Conservation (phyloP, 306 rosid genomes). For the Purshia tridentata region DNA sequence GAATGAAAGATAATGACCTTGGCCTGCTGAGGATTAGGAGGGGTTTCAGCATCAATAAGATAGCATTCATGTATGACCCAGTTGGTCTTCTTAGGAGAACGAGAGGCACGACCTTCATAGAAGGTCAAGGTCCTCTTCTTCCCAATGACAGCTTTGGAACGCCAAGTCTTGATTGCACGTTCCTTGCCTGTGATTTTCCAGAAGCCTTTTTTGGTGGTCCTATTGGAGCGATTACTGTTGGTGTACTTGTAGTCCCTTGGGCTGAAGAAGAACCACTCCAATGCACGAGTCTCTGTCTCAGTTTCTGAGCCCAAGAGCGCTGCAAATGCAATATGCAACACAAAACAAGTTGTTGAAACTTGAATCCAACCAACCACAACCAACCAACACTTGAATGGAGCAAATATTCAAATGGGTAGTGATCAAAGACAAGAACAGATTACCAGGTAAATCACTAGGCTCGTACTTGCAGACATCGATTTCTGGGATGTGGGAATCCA, state of each 20-base stretch:
- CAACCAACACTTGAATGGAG: too few species aligned
- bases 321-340: not conserved
- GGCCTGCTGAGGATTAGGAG: not conserved
- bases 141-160: slow-evolving; percentile 37
- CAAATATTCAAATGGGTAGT: not conserved
- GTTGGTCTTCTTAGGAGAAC: slow-evolving; percentile 23
- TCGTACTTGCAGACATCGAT: slow-evolving; percentile 50
- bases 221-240: slow-evolving; percentile 35
- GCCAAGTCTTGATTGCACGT: slow-evolving; percentile 28
- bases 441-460: slow-evolving; percentile 58
- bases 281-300: slow-evolving; percentile 15
- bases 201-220: slow-evolving; percentile 49
- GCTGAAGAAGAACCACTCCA: slow-evolving; percentile 63
- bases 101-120: slow-evolving; percentile 26
- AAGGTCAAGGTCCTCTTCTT: slow-evolving; percentile 63
- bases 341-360: too few species aligned
- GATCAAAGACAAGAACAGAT: not conserved
- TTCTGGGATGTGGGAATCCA: slow-evolving; percentile 28
- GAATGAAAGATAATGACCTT: not conserved
- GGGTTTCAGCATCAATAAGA: not conserved
- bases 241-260: slow-evolving; percentile 34
- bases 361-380: not conserved
- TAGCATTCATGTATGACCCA: slow-evolving; percentile 73
- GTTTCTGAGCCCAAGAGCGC: slow-evolving; percentile 10
- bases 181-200: slow-evolving; percentile 73